Evolutionary conservation across 768 basidiomycete species (phyloP), one percentile per base, ranked within the genome.

Genomic region (Myochromella boudieri): DNA sequence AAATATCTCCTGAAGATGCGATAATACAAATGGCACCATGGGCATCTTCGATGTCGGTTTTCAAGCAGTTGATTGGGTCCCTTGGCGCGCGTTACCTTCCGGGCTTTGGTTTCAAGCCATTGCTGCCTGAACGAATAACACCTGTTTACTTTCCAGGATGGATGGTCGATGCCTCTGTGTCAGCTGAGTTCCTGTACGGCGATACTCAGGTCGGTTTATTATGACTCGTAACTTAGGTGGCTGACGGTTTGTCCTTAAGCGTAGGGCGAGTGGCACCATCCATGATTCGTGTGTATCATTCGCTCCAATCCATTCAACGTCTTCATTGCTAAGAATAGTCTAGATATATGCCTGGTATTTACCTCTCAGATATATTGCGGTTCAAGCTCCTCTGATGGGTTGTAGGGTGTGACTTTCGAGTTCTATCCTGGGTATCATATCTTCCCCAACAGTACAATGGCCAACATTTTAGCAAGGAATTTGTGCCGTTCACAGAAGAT

Each of bases 81-180:
- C 51, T 60, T 1, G 57, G 70, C 29, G 68, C 71, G 14, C 65
- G 66, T 22, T 60, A 62, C 41, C 53, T 80, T 22, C 71, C 74
- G 2, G 58, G 55, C 18, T 58, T 69, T 24, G 70, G 70, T 4
- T 67, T 70, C 50, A 60, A 66, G 32, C 64, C 70, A 39, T 49
- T 75, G 3, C 69, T 56, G 38, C 82, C 83, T 18, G 59, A 63
- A 10, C 73, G 70, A 18, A 68, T 81, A 20, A 64, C 71, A 37
- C 74, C 82, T 6, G 62, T 81, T 2, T 87, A 85, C 57, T 77
- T 82, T 42, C 84, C 84, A 3, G 74, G 70, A 9, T 87, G 84
- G 84, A 66, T 81, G 24, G 62, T 85, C 24, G 78, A 80, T 52
- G 78, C 71, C 7, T 77, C 82, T 58, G 55, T 80, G 14, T 65